Evolutionary conservation across 1,284 basidiomycete species (phyloP), one percentile per base, ranked within the genome.

Genomic region (Farysia itapuensis): DNA sequence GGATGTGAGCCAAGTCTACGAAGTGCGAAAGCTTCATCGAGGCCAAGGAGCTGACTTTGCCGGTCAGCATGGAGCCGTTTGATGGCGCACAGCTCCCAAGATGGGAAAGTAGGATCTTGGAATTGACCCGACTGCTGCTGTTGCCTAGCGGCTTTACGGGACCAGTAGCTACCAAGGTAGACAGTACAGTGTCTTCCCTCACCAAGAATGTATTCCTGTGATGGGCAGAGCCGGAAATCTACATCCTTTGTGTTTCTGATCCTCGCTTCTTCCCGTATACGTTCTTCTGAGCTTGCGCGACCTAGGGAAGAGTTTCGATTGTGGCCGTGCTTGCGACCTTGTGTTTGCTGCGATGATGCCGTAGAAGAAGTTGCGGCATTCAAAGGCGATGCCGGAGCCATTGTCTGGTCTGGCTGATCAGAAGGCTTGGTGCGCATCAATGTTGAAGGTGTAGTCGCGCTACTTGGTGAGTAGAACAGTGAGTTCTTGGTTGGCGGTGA

Each of bases 11-110:
- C 73, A 5, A 75, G 49, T 18, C 69, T 48, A 16, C 74, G 53
- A 15, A 75, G 49, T 4, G 72, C 72, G 46, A 73, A 75, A 1
- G 63, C 74, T 47, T 75, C 74, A 29, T 74, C 72, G 4, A 75
- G 49, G 4, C 72, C 74, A 0, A 74, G 53, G 13, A 73, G 44
- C 39, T 75, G 70, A 11, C 60, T 64, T 29, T 71, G 64, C n/a
- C 64, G 63, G 33, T 75, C 72, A 2, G 68, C 56, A 34, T 75
- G 69, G 2, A 73, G 49, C 8, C 74, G 64, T 31, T 75, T 75
- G 39, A 74, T 47, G n/a, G 74, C 74, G 37, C 74, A 75, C 3
- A 75, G 53, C 20, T 54, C 37, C 72, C 72, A 75, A 8, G 45
- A 21, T 9, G 36, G 7, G 1, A 33, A 29, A 20, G 22, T n/a